Evolutionary conservation across 208 protist species (phyloP), one percentile per base, ranked within the genome.

Genomic region (Angomonas ambiguus): DNA sequence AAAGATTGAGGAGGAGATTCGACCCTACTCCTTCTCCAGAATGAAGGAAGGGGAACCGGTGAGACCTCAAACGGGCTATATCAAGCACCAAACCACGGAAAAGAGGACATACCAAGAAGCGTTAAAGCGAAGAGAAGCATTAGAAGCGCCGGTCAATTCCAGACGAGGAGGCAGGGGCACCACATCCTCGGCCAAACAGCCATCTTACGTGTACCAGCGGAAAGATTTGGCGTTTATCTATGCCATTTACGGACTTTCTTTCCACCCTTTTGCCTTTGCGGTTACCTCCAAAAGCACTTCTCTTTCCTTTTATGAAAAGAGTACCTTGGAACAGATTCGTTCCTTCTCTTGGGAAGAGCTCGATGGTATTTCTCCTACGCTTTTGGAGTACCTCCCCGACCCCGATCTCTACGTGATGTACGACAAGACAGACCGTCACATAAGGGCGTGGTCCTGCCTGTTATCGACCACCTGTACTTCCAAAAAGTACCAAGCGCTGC

Each of bases 341-440:
- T 56, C 72, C 22, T 74, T 88, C 28, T 58, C 67, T 24, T 62
- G 63, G 10, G 55, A 66, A 0, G 76, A 90, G 48, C 61, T 90
- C 2, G 79, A 45, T 5, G 72, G 71, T 11, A 65, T 61, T 8
- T 24, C 33, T 2, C 87, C 87, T 0, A 70, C 63, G 18, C 20
- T 80, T 0, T 71, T 93, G 6, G 59, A 76, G 25, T 93, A 93
- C 51, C 61, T 93, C 4, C 71, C 81, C 20, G 27, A 38, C 0
- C 62, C 72, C 11, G 87, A 93, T 74, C 42, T 85, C 59, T 75
- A 88, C 8, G 34, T 93, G 2, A 42, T 72, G n/a, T 93, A 88
- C 67, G 79, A 75, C 5, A 51, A 64, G 16, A 51, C 63, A 11
- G 79, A 88, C 53, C 72, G 77, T 22, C 72, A 58, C 11, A 22